These are phyloP conservation scores for Penstemon davidsonii DNA, from an alignment of 257 asterid genomes.

Conservation along the genomic window DNA sequence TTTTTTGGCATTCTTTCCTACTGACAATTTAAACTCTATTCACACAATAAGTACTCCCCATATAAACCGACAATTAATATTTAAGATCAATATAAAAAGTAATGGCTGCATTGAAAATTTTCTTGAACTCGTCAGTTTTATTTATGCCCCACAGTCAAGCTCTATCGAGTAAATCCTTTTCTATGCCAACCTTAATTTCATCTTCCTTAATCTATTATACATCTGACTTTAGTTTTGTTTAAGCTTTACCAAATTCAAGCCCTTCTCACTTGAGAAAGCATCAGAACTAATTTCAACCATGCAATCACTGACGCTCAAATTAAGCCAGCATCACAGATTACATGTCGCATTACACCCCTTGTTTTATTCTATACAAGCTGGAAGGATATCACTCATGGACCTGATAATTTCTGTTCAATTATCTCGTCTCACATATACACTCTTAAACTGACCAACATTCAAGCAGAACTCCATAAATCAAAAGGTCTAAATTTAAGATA, in stretches of 20 bases:
- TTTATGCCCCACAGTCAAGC: neutral
- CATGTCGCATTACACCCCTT: neutral
- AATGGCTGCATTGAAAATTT: neutral
- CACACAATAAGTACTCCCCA: neutral
- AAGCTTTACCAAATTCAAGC: neutral
- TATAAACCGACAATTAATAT: neutral
- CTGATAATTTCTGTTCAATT: conserved; percentile 1
- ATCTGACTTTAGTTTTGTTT: conserved; percentile 4
- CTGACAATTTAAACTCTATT: conserved; percentile 2
- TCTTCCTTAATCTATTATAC: neutral
- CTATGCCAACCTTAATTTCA: neutral
- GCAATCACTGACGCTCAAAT: neutral
- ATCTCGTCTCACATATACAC: conserved; percentile 3
- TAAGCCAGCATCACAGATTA: too few species aligned
- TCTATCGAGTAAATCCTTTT: neutral
- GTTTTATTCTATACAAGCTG: conserved; percentile 1
- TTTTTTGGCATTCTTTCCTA: conserved; percentile 11
- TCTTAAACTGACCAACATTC: conserved; percentile 5
- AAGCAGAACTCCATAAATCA: neutral
- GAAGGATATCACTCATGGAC: neutral
- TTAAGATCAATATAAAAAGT: neutral
- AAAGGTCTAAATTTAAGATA: neutral
- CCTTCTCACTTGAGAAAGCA: neutral
- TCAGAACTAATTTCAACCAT: neutral
- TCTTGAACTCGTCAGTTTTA: neutral